Base-by-base conservation (phyloP, 1,139 yeast genomes). In the Citeromyces siamensis region DNA sequence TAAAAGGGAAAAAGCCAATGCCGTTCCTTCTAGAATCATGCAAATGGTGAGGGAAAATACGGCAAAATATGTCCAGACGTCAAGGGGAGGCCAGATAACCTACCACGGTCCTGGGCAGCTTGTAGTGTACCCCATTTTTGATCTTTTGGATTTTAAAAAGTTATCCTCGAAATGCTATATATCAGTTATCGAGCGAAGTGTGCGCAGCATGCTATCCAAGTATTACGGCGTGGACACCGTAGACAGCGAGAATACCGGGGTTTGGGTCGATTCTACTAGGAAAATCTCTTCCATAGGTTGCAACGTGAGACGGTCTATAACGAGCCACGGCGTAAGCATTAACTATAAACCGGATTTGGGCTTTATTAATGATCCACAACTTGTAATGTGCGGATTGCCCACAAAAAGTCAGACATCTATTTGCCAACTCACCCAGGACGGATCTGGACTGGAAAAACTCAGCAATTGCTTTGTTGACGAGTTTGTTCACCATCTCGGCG, bases 31-130 rank as follows among this genome's bases (percentile, higher is more conserved):
- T 29, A 55, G 55, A 29, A 63, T 61, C 6, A 71, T 71, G 19
- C 66, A 68, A 37, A 80, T 77, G 48, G 67, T 73, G 20, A 79
- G 75, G 44, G 65, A 82, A 1, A 95, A 44, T 90, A 94, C 35
- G 93, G 95, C 13, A 79, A 84, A 55, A 69, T 83, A 75, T 50
- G 70, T 77, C 19, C 94, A 84, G 49, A 70, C 93, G 0, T 77
- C 75, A 42, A 65, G 99, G 42, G 99, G 99, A n/a, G 99, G 99
- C 0, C 94, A 90, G 53, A 75, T 90, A 1, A 90, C 98, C 0
- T 93, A 85, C 68, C 99, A 93, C 59, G 97, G 97, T 0, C 79
- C 88, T 2, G 98, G 98, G 0, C 99, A 93, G 56, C 56, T 86
- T 34, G 95, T 88, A 3, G 76, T 85, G 3, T 93, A 88, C 51